Evolutionary conservation across 257 asterid genomes (phyloP).

Genomic region (Coffea canephora): DNA sequence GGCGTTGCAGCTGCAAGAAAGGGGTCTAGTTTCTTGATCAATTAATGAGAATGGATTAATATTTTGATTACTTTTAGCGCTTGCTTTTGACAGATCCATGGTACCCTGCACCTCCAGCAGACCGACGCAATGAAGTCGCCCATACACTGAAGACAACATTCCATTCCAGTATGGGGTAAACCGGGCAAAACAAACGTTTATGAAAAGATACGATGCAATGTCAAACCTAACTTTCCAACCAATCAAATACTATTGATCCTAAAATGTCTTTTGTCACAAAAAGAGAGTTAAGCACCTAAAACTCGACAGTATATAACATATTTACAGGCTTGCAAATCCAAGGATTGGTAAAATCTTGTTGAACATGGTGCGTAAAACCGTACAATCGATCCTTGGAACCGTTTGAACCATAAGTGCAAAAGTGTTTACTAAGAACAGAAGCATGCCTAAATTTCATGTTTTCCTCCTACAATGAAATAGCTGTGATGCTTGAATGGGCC

Average conservation of each 20-base stretch:
- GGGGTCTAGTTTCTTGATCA: no score
- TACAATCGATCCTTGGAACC: background rate
- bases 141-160: no score
- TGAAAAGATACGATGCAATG: no score
- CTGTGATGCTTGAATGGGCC: background rate
- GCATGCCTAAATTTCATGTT: background rate
- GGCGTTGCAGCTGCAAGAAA: background rate
- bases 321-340: background rate
- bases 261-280: background rate
- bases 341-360: background rate
- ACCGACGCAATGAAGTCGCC: no score
- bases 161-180: no score
- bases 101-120: background rate
- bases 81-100: background rate
- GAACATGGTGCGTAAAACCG: background rate
- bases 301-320: no score
- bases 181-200: background rate
- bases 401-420: background rate
- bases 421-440: background rate
- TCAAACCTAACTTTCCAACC: background rate
- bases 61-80: background rate
- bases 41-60: background rate
- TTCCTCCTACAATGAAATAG: background rate
- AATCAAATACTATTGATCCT: background rate
- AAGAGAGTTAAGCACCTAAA: no score